Evolutionary conservation across 768 basidiomycete genomes (phyloP).

Genomic region (Cystobasidium tubakii): DNA sequence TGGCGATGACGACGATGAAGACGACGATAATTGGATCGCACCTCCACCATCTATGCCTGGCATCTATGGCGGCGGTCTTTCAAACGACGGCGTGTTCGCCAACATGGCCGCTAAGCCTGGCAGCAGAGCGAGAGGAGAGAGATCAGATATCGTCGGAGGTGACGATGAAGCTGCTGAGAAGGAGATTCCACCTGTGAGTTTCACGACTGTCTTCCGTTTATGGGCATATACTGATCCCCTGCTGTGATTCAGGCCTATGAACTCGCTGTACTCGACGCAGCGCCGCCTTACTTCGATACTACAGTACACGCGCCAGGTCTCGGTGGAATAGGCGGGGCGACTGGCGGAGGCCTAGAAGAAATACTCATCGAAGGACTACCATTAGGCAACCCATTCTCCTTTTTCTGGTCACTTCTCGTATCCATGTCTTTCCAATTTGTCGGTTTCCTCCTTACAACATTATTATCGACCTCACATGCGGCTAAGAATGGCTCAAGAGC

Average conservation of each 20-base stretch:
- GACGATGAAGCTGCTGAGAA: slow-evolving; percentile 54
- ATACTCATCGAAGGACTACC: slow-evolving; percentile 91
- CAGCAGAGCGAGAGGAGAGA: slow-evolving; percentile 49
- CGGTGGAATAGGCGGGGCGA: slow-evolving; percentile 49
- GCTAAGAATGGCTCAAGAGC: slow-evolving; percentile 88
- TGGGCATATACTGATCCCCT: too few relatives aligned
- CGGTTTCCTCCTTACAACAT: slow-evolving; percentile 68
- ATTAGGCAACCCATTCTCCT: slow-evolving; percentile 76
- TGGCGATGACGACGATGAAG: slow-evolving; percentile 33
- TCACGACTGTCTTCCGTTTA: too few relatives aligned
- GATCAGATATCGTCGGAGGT: slow-evolving; percentile 39
- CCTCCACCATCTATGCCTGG: slow-evolving; percentile 21
- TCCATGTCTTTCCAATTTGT: slow-evolving; percentile 82
- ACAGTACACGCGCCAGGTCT: slow-evolving; percentile 75
- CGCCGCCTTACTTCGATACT: slow-evolving; percentile 94
- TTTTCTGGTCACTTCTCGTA: slow-evolving; percentile 70
- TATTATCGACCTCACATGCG: slow-evolving; percentile 81
- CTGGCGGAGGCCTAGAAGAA: slow-evolving; percentile 56
- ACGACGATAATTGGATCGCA: slow-evolving; percentile 4
- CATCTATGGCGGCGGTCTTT: slow-evolving; percentile 61
- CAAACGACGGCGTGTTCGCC: slow-evolving; percentile 91
- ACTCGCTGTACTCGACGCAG: slow-evolving; percentile 78
- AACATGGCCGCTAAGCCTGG: slow-evolving; percentile 87
- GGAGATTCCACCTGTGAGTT: slow-evolving; percentile 75
- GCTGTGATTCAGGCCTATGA: slow-evolving; percentile 63